Base-by-base conservation (phyloP, 1,284 basidiomycete genomes). In the Kwoniella shivajii region DNA sequence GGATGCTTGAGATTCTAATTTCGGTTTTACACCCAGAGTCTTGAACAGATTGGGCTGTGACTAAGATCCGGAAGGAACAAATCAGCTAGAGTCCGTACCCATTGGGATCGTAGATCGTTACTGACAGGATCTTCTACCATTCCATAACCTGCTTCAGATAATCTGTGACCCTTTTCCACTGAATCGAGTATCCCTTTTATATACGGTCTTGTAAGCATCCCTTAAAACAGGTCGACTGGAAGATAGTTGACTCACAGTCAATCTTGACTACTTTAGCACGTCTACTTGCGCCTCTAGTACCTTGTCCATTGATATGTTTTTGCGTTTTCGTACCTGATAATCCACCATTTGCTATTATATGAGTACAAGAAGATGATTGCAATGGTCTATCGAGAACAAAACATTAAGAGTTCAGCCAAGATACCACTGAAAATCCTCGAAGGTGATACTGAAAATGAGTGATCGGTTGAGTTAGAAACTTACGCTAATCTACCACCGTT, bases 301-400 rank as follows among this genome's bases (percentile, higher is more conserved):
- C 76, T 36, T 74, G 71, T 1, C 71, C 73, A 46, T 76, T 63
- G n/a, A 78, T 71, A 57, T 71, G 69, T 63, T 78, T 78, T 50
- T 78, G 74, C 26, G 74, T 64, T 57, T 78, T 78, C 9, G 60
- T 66, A 3, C 75, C 77, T 6, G 68, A 69, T 13, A 78, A 54
- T 5, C 70, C 68, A n/a, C 69, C 67, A 31, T 66, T 65, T 14
- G 76, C 75, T 31, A 78, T 64, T 26, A 78, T 70, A 57, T 78
- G 76, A 10, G 77, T 78, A 53, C 72, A 73, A 2, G 69, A 57
- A 2, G 66, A 63, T 20, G 54, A 67, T 47, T 68, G 69, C 45
- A 71, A 65, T 1, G 74, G 68, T 37, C 71, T 70, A 51, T 39
- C 10, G n/a, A 22, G 24, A 50, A 31, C 33, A 22, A 39, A 49